Evolutionary conservation across 2,329 filamentous ascomycete genomes (phyloP).

Genomic region (Fusarium secorum): DNA sequence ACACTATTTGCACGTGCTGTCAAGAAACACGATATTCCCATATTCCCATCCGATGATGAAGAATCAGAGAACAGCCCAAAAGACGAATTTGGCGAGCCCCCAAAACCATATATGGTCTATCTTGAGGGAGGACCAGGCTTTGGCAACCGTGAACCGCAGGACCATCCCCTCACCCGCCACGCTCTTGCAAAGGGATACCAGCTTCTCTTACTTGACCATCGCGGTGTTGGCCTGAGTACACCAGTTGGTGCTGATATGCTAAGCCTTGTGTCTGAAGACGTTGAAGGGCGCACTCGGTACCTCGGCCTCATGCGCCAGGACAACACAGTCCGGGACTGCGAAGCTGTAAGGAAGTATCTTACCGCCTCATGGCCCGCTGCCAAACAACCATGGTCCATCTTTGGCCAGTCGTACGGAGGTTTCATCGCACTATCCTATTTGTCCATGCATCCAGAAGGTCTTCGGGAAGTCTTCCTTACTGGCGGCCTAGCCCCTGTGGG

Average conservation of each 20-base stretch:
- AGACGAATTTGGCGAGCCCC: slow-evolving; percentile 36
- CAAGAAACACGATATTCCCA: slow-evolving; percentile 69
- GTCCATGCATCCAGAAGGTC: slow-evolving; percentile 77
- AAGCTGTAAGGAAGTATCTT: slow-evolving; percentile 80
- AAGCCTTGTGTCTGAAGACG: slow-evolving; percentile 62
- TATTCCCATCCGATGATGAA: slow-evolving; percentile 55
- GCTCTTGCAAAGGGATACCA: slow-evolving; percentile 85
- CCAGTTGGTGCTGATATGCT: slow-evolving; percentile 80
- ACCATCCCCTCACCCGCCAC: slow-evolving; percentile 72
- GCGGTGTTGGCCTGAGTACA: slow-evolving; percentile 85
- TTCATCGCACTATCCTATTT: slow-evolving; percentile 87
- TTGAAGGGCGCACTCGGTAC: slow-evolving; percentile 77
- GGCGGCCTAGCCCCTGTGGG: slow-evolving; percentile 84
- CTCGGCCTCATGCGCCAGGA: slow-evolving; percentile 88
- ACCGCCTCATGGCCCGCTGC: slow-evolving; percentile 73
- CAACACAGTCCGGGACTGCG: slow-evolving; percentile 87
- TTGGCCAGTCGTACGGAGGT: slow-evolving; percentile 92
- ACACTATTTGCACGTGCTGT: slow-evolving; percentile 81
- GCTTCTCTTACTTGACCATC: slow-evolving; percentile 86
- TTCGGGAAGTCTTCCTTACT: slow-evolving; percentile 84
- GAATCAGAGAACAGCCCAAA: slow-evolving; percentile 7
- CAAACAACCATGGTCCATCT: slow-evolving; percentile 81
- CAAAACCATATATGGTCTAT: slow-evolving; percentile 71
- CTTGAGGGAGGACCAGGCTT: slow-evolving; percentile 88
- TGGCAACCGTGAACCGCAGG: slow-evolving; percentile 77